phyloP scores from a whole-genome alignment of 192 early-diverging fungal species.

The Backusella westeae region DNA sequence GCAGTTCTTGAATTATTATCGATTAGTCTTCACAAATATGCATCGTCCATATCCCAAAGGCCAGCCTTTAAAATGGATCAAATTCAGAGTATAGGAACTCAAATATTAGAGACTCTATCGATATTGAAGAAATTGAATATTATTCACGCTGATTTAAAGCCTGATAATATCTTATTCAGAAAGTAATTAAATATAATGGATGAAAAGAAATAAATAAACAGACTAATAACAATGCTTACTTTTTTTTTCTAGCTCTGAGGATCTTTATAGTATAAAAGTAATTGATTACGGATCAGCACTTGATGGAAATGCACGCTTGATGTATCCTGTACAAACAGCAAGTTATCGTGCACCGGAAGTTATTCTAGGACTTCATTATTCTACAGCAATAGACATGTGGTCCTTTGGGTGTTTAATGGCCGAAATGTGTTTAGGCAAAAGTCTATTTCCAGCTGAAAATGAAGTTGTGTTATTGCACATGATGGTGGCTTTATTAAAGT shows the following conservation, averaged over 20 bases:
- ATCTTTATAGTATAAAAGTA: conserved; percentile 90
- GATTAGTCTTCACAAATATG: conserved; percentile 90
- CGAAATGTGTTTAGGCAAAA: conserved; percentile 90
- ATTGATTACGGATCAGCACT: conserved; percentile 99
- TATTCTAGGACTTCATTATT: conserved; percentile 87
- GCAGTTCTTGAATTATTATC: conserved; percentile 94
- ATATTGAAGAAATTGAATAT: conserved; percentile 80
- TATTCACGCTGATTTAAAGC: conserved; percentile 98
- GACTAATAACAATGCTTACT: conserved; percentile 35
- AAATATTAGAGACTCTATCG: conserved; percentile 87
- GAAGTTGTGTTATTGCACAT: conserved; percentile 92
- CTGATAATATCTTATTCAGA: conserved; percentile 94
- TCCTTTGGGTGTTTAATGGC: conserved; percentile 97
- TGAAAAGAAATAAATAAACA: background rate
- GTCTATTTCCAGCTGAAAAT: conserved; percentile 90
- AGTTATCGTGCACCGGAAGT: conserved; percentile 98
- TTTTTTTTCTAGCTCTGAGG: conserved; percentile 61
- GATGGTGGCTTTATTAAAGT: conserved; percentile 91
- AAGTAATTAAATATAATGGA: conserved; percentile 42
- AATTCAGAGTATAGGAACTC: conserved; percentile 83
- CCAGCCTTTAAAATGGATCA: conserved; percentile 88
- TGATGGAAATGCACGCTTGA: conserved; percentile 77
- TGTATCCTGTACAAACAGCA: conserved; percentile 97
- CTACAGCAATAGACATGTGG: conserved; percentile 98
- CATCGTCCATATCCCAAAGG: conserved; percentile 46